Evolutionary conservation across 2,329 filamentous ascomycete species (phyloP), one percentile per base, ranked within the genome.

Genomic region (Dryadomyces quercivorus): DNA sequence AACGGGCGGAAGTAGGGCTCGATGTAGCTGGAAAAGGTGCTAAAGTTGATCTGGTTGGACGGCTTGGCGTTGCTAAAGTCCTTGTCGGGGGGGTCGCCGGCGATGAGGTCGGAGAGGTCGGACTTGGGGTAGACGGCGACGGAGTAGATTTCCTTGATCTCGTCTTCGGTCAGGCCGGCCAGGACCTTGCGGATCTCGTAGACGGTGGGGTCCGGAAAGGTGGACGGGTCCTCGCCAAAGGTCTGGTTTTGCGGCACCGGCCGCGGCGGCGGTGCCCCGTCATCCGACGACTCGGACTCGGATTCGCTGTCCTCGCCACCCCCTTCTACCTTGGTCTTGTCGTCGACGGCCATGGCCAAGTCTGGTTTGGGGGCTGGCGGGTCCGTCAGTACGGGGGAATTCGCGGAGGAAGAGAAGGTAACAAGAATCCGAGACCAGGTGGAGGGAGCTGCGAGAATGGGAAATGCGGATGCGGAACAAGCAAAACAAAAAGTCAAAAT

Each of bases 1-100:
- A 95, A 86, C 0, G 86, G 83, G 6, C 92, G 82, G 60, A 96
- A 93, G 70, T 88, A 97, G 0, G 91, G 88, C 59, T 98, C 93
- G 54, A 94, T 80, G 65, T 93, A 95, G 6, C 86, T 84, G n/a
- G 86, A 85, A 68, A 98, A 98, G 1, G 92, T 95, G 55, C 82
- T 86, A 60, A 93, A 93, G 66, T 87, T 91, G 67, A 97, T 93
- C 72, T 98, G 93, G 63, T 92, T 95, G 20, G 85, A 84, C 5
- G 92, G 90, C 66, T 97, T 98, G 38, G 89, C 86, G 65, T 82
- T 95, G 66, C 88, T 96, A 64, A 96, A 97, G 71, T 98, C 93
- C 66, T 88, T 90, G 68, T 97, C 91, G 1, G 93, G 92, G 1
- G 91, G 87, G 43, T 86, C 84, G 50, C 93, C 93, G 12, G 92